Evolutionary conservation across 371 early-diverging fungal species (phyloP), one percentile per base, ranked within the genome.

Genomic region (Saksenaea oblongispora): DNA sequence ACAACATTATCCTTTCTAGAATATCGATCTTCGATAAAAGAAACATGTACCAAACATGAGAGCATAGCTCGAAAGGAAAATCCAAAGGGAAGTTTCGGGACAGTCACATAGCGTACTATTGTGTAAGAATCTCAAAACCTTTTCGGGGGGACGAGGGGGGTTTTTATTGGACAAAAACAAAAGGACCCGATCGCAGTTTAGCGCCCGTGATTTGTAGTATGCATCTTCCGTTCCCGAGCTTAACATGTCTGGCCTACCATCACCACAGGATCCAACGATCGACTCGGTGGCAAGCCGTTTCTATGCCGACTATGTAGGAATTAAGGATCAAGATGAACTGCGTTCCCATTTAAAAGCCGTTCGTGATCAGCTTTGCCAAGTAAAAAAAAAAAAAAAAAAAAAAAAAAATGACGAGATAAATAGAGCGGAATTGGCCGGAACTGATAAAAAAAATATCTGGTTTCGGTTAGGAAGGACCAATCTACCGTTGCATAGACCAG

Each of bases 401-500:
- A 10, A 10, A 59, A 42, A 11, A 15, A 9, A 31, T 17, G 8
- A 9, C n/a, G 28, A 17, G 13, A 15, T 24, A 27, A 56, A 26
- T 26, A 56, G n/a, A n/a, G 3, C 18, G 17, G 24, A 56, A n/a
- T 3, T n/a, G 18, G 14, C 42, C 42, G 18, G 14, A 14, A 41
- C 42, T n/a, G 13, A 15, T 44, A 53, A 39, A 35, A 22, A 35
- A 31, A 18, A 42, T 28, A 17, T 34, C 42, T 47, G 10, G 5
- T 47, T 47, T 47, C 10, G 51, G 51, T 47, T 58, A 69, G 73
- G 22, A 69, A 15, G 72, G 74, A 34, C 51, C 60, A 28, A 55
- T 62, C 11, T 80, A 78, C 56, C 66, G 64, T n/a, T 80, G 81
- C 59, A 74, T 80, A 37, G 64, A 71, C 18, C 58, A 60, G 13